phyloP scores from a whole-genome alignment of 352 stramenopile genomes.

The Phytophthora ramorum region DNA sequence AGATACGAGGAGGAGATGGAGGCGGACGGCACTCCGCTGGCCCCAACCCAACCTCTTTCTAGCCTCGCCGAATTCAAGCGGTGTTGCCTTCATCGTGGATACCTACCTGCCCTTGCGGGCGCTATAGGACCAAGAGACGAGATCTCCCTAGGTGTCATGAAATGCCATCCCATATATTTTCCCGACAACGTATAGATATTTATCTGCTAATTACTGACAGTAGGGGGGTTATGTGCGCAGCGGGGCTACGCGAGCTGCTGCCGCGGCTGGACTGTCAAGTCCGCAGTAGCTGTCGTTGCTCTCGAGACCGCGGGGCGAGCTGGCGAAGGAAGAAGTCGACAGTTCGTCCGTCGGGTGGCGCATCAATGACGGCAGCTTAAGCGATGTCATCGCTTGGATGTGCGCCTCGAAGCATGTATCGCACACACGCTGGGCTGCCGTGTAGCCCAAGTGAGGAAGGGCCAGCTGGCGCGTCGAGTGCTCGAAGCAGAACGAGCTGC shows the following conservation, averaged over 20 bases:
- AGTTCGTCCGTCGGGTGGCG: slow-evolving; percentile 42
- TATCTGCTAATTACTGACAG: slow-evolving; percentile 22
- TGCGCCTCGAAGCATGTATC: slow-evolving; percentile 83
- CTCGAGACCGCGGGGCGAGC: slow-evolving; percentile 38
- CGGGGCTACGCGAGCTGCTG: slow-evolving; percentile 26
- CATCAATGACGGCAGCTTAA: slow-evolving; percentile 40
- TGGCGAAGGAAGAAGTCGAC: slow-evolving; percentile 43
- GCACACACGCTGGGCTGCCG: slow-evolving; percentile 80
- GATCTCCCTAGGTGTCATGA: too few relatives aligned
- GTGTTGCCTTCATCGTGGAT: too few relatives aligned
- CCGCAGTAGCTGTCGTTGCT: slow-evolving; percentile 41
- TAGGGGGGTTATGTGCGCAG: slow-evolving; percentile 30
- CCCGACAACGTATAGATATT: slow-evolving; percentile 32
- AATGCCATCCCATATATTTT: slow-evolving; percentile 23
- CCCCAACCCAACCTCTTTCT: too few relatives aligned
- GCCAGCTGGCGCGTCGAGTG: slow-evolving; percentile 79
- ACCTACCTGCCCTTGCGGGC: too few relatives aligned
- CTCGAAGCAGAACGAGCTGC: slow-evolving; percentile 87
- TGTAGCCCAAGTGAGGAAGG: slow-evolving; percentile 75
- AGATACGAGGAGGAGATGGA: too few relatives aligned
- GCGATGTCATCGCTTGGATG: slow-evolving; percentile 49
- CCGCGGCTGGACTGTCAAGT: slow-evolving; percentile 29
- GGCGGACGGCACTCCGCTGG: too few relatives aligned
- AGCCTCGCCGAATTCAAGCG: too few relatives aligned
- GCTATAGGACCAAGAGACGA: too few relatives aligned